Evolutionary conservation across 805 yeast genomes (phyloP).

Genomic region (Yamadazyma sp.): DNA sequence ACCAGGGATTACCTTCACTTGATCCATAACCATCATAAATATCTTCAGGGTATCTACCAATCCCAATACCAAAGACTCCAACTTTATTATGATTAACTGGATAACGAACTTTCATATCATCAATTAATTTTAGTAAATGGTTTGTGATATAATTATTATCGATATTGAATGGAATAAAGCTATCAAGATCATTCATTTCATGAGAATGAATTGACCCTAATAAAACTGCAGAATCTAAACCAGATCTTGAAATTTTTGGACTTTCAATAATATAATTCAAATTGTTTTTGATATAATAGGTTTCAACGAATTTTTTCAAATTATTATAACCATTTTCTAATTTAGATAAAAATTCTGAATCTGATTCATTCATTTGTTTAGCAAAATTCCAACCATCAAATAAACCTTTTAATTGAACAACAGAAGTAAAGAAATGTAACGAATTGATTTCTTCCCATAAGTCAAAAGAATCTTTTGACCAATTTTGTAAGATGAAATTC

Average conservation of each 20-base stretch:
- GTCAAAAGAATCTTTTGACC: constrained; percentile 74
- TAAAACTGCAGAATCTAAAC: constrained; percentile 76
- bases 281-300: constrained; percentile 21
- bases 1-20: constrained; percentile 92
- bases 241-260: constrained; percentile 56
- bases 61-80: constrained; percentile 54
- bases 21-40: constrained; percentile 71
- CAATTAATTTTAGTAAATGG: constrained; percentile 59
- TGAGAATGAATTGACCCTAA: constrained; percentile 51
- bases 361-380: constrained; percentile 14
- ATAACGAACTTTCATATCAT: constrained; percentile 69
- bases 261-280: constrained; percentile 62
- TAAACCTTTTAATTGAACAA: constrained; percentile 71
- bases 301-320: constrained; percentile 36
- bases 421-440: constrained; percentile 73
- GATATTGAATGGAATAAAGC: constrained; percentile 58
- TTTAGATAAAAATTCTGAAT: constrained; percentile 23
- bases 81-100: constrained; percentile 64
- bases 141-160: constrained; percentile 56
- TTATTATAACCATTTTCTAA: constrained; percentile 29
- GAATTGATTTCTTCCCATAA: constrained; percentile 89
- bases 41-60: constrained; percentile 95
- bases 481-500: constrained; percentile 54
- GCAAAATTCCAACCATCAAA: constrained; percentile 47
- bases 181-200: constrained; percentile 33